These are phyloP conservation scores for Scheffersomyces segobiensis DNA, from an alignment of 1,139 yeast genomes.

Conservation along the genomic window DNA sequence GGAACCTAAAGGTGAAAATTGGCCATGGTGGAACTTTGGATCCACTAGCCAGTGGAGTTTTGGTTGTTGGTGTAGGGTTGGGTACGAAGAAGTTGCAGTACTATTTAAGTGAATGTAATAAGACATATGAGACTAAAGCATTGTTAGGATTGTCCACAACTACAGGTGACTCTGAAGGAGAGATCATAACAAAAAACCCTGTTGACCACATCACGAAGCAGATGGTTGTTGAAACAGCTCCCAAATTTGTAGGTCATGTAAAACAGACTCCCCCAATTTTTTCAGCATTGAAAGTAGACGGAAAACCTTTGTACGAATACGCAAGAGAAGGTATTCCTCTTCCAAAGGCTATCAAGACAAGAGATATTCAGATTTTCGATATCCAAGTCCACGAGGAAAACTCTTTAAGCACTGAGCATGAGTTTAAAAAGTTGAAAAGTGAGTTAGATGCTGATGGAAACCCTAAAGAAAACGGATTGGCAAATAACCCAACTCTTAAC, in stretches of 20 bases:
- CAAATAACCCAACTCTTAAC: constrained; percentile 59
- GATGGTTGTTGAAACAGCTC: constrained; percentile 48
- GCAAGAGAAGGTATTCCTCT: constrained; percentile 87
- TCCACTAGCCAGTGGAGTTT: constrained; percentile 90
- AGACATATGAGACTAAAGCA: constrained; percentile 82
- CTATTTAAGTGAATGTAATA: constrained; percentile 69
- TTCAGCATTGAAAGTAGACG: constrained; percentile 92
- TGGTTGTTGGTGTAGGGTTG: constrained; percentile 84
- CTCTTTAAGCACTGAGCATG: constrained; percentile 56
- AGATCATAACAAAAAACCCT: constrained; percentile 59
- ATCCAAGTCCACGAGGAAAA: constrained; percentile 55
- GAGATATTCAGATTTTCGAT: constrained; percentile 65
- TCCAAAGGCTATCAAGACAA: constrained; percentile 75
- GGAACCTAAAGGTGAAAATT: constrained; percentile 70
- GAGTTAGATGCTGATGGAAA: constrained; percentile 54
- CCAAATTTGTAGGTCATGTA: constrained; percentile 72
- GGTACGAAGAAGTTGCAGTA: constrained; percentile 83
- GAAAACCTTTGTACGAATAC: constrained; percentile 90
- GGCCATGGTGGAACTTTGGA: constrained; percentile 99
- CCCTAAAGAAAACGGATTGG: constrained; percentile 46
- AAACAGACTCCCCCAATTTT: constrained; percentile 93
- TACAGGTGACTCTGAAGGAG: constrained; percentile 93
- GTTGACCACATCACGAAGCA: constrained; percentile 60
- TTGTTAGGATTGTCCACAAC: constrained; percentile 89
- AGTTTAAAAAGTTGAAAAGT: constrained; percentile 51